Evolutionary conservation across 148 eudicot genomes (phyloP), one percentile per base, ranked within the genome.

Genomic region (Spergularia marina): DNA sequence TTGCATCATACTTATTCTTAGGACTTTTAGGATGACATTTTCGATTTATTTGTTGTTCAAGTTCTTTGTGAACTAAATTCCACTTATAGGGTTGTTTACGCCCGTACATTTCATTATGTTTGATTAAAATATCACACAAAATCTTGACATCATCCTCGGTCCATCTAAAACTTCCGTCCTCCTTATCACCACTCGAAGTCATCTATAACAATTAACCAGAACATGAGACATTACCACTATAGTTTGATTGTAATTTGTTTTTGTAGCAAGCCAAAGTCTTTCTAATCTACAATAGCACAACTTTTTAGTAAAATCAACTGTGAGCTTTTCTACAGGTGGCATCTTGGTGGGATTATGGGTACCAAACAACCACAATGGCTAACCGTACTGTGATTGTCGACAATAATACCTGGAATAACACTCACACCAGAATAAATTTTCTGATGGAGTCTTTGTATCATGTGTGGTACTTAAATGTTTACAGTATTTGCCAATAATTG

Each of bases 271-370:
- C 49, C 49, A 44, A 44, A 44, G 49, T 44, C 10, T 44, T 44
- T 44, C 10, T 6, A 55, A 1, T 36, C 1, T 0, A 54, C 55
- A 5, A 44, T 10, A 13, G 25, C 14, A n/a, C 5, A 55, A 39
- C 16, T 60, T 30, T 54, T 55, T 12, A 18, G 36, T 14, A 10
- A 76, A n/a, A 58, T 68, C 40, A 21, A 70, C 25, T 6, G 23
- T 70, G 25, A 39, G 47, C 18, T 72, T 60, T 65, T 76, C 65
- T 85, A 82, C 85, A 95, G 99, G 97, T 95, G 80, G 99, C 99
- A 64, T 95, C 97, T 75, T 95, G 99, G 99, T 95, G 99, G 99
- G 99, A 95, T 75, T 95, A 95, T 83, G 99, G 99, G 75, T 95
- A 95, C 82, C 97, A 92, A 82, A 95, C 99, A 64, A 95, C 99